Percentiles rank a stretch among this genome's conserved stretches.
Conservation (phyloP, 2,329 filamentous ascomycete genomes). For the Calonectria multiphialidica region DNA sequence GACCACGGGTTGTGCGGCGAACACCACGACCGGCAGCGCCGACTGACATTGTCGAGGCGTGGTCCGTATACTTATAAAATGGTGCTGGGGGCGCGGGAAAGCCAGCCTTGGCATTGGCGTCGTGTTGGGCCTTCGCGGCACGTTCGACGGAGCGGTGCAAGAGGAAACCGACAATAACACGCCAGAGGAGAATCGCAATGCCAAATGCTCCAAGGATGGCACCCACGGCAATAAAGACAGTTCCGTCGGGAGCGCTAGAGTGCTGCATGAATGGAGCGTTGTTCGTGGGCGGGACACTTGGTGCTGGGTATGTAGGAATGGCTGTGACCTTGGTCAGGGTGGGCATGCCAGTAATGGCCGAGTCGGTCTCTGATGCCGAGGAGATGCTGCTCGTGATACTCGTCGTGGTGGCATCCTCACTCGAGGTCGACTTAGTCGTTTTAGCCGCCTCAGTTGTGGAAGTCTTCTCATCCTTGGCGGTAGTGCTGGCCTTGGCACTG, state of each 20-base stretch:
- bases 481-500: background rate
- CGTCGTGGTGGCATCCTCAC: conserved; percentile 27
- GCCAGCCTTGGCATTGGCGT: conserved; percentile 76
- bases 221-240: conserved; percentile 95
- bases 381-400: conserved; percentile 29
- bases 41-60: conserved; percentile 66
- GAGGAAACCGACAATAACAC: conserved; percentile 87
- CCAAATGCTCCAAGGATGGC: conserved; percentile 87
- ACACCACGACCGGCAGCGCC: conserved; percentile 61
- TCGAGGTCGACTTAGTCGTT: conserved; percentile 29
- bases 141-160: conserved; percentile 92
- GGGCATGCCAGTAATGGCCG: conserved; percentile 51
- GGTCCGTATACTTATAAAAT: conserved; percentile 75
- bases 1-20: conserved; percentile 64
- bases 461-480: conserved; percentile 22
- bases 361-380: conserved; percentile 32
- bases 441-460: conserved; percentile 24
- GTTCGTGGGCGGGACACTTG: conserved; percentile 84
- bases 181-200: conserved; percentile 87
- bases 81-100: conserved; percentile 69
- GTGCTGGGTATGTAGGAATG: conserved; percentile 73
- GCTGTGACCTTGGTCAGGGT: conserved; percentile 54
- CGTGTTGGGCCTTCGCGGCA: conserved; percentile 81
- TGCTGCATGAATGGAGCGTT: conserved; percentile 93
- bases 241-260: conserved; percentile 88